These are phyloP conservation scores for Herpetospermum pedunculosum DNA, from an alignment of 306 rosid genomes.

Conservation along the genomic window DNA sequence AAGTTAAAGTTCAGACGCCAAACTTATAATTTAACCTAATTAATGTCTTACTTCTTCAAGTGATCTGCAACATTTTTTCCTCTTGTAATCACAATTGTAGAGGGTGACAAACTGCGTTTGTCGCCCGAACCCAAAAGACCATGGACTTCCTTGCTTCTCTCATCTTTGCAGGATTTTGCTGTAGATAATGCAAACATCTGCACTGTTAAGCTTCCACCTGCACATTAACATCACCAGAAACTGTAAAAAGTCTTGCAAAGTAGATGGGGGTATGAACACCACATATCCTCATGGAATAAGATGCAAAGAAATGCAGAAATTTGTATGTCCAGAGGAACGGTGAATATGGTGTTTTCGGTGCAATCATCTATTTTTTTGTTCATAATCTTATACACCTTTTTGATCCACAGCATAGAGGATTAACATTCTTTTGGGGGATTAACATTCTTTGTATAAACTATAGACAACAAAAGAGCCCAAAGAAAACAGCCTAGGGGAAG, in stretches of 20 bases:
- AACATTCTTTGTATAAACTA: no score
- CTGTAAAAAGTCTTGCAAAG: neutral
- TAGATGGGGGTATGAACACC: neutral
- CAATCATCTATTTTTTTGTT: neutral
- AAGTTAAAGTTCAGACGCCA: neutral
- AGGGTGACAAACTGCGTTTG: conserved; percentile 20
- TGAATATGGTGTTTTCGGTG: neutral
- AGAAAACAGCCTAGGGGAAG: no score
- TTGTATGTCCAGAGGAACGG: neutral
- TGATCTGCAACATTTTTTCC: conserved; percentile 29
- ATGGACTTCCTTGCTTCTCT: conserved; percentile 20
- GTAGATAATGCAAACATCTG: conserved; percentile 39
- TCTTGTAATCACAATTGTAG: conserved; percentile 26
- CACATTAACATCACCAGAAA: neutral
- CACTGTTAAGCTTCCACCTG: conserved; percentile 64
- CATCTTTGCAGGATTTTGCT: conserved; percentile 18
- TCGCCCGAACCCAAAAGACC: conserved; percentile 14
- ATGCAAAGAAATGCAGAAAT: neutral
- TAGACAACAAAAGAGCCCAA: no score
- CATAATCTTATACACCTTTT: neutral
- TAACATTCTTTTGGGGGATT: neutral
- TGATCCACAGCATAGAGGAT: neutral
- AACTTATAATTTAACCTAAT: neutral
- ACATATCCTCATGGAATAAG: neutral
- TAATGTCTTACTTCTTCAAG: conserved; percentile 15